phyloP scores from a whole-genome alignment of 2,329 filamentous ascomycete species.

The Trichoderma aggressivum region DNA sequence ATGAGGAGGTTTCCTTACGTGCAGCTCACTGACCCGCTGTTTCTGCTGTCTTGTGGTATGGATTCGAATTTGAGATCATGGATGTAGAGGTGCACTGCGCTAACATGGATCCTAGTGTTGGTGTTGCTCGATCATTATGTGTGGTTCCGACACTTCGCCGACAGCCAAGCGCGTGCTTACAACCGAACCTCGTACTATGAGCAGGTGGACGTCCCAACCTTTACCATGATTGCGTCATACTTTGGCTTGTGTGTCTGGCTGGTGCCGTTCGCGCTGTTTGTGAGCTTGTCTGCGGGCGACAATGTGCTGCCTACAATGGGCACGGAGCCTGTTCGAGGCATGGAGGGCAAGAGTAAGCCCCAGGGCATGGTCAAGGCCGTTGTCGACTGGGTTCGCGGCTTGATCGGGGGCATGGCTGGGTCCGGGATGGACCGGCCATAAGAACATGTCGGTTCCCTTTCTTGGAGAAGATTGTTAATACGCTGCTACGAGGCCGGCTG shows the following conservation, averaged over 20 bases:
- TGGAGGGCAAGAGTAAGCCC: constrained; percentile 48
- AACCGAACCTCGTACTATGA: constrained; percentile 61
- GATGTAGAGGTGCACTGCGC: not conserved
- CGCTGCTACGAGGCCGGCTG: not conserved
- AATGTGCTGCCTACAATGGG: constrained; percentile 94
- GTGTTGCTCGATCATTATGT: constrained; percentile 89
- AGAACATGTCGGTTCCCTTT: not conserved
- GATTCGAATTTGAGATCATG: not conserved
- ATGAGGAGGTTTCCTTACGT: constrained; percentile 73
- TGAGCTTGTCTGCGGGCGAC: constrained; percentile 88
- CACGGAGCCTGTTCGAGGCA: constrained; percentile 51
- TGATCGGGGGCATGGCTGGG: constrained; percentile 46
- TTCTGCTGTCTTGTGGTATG: constrained; percentile 77
- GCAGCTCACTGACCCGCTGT: constrained; percentile 81
- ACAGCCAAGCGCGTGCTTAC: constrained; percentile 56
- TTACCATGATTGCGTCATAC: constrained; percentile 92
- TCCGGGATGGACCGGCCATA: constrained; percentile 24
- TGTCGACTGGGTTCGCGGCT: constrained; percentile 55
- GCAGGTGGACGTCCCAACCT: constrained; percentile 65
- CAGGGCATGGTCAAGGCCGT: constrained; percentile 66
- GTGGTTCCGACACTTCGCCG: constrained; percentile 92
- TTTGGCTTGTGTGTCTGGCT: constrained; percentile 97
- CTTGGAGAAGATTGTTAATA: not conserved
- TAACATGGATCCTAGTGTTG: constrained; percentile 51
- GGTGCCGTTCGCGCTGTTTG: constrained; percentile 91